Base-by-base conservation (phyloP, 768 basidiomycete species). In the Suillus brevipes region DNA sequence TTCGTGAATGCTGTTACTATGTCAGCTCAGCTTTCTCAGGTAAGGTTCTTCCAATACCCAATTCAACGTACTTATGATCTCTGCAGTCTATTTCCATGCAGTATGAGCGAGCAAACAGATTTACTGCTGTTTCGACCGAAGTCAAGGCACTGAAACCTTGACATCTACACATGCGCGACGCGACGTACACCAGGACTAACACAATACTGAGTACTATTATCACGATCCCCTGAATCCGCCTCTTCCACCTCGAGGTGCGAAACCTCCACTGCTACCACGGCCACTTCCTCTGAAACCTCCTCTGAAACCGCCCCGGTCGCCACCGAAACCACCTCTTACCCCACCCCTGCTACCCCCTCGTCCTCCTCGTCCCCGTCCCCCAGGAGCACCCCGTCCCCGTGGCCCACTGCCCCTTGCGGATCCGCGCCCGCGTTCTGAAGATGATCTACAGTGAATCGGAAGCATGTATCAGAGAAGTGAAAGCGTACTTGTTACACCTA, bases 201-300 rank as follows among this genome's bases (percentile, higher is more conserved):
- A 36, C 6, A 31, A 52, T 25, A 7, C 23, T 8, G 61, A 45
- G 34, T 4, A 57, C 8, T 50, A 50, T 63, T 31, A 38, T 74
- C 78, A 85, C 75, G 78, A 85, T 49, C 86, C 84, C 72, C 85
- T 80, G 72, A 78, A 84, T n/a, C 82, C 75, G 62, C 83, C 78
- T 49, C 85, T 78, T 38, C 79, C 75, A 43, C 53, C 53, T 34
- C 53, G 53, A 34, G 53, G 31, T n/a, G 53, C 53, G 40, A 42
- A 59, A 42, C 80, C 74, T 28, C 80, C 74, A 34, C 76, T 68
- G 18, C 72, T 71, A 47, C 78, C 72, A 47, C 78, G 75, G 47
- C 80, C 76, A 23, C 81, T 81, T 42, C 85, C 77, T 56, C 82
- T 78, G 38, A 80, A 83, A 43, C 83, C 77, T 8, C 85, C 81